Base-by-base conservation (phyloP, 345 rosid species). In the Cardiospermum halicacabum region DNA sequence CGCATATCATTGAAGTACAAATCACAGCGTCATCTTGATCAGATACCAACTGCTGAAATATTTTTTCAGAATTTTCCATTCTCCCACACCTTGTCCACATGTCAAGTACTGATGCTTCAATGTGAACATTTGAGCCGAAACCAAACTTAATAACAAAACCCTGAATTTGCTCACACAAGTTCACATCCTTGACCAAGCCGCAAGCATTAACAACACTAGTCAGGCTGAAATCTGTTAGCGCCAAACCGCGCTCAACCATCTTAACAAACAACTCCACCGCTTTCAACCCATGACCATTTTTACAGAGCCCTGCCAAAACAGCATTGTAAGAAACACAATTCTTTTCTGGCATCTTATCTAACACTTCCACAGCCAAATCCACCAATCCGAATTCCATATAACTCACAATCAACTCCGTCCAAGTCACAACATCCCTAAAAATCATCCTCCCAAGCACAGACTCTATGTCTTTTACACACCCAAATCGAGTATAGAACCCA, bases 61-160 rank as follows among this genome's bases (percentile, higher is more conserved):
- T 82, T 73, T 79, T 83, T 53, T 83, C 83, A 31, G 96, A 96
- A 77, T 86, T 96, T 1, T 21, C 68, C 85, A 86, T 86, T 68
- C 96, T 82, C 63, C 82, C 96, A 74, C 96, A 92, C 77, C 84
- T 82, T 45, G 83, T 69, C 76, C 82, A 86, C 96, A 88, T 89
- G 73, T 92, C 90, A 56, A 89, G 73, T 77, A 92, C 72, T 37
- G 93, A 89, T 37, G 89, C 76, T 58, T 82, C 84, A 62, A 88
- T 82, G 69, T 56, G 75, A 77, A 67, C 75, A 77, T 86, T 89
- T 28, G 77, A 80, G 69, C 61, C 69, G 39, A 53, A 75, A 74
- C 96, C 93, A 57, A 78, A 83, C 85, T 89, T 92, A 1, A 74
- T 30, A 70, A 80, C 58, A 66, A 89, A 83, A 32, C 87, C 98